A percentile compares a stretch with the other conserved stretches of the same genome.
Conservation (phyloP, 306 rosid species). For the Dalbergia cultrata region DNA sequence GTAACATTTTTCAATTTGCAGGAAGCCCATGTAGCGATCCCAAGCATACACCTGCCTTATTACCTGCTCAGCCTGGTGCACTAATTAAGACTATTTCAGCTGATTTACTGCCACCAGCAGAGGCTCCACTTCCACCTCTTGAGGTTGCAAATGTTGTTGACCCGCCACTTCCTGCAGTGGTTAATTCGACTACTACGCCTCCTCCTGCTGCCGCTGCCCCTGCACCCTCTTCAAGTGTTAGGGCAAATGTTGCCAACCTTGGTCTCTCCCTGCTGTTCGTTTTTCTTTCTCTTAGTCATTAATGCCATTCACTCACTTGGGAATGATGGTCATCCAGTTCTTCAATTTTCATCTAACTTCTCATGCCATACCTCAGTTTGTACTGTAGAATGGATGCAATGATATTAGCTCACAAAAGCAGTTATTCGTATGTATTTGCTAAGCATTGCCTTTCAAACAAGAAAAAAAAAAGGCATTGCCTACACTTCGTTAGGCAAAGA, state of each 20-base stretch:
- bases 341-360: neutral
- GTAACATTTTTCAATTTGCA: conserved; percentile 42
- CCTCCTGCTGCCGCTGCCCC: neutral
- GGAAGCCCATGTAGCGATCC: conserved; percentile 71
- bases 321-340: neutral
- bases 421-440: neutral
- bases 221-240: conserved; percentile 44
- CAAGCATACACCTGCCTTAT: conserved; percentile 31
- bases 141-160: conserved; percentile 53
- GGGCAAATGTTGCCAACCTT: conserved; percentile 44
- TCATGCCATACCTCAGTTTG: neutral
- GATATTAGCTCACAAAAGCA: neutral
- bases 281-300: conserved; percentile 42
- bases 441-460: too few relatives aligned
- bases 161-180: conserved; percentile 87
- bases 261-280: conserved; percentile 46
- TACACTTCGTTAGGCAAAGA: neutral
- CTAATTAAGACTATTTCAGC: conserved; percentile 33
- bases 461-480: neutral
- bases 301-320: conserved; percentile 17
- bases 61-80: conserved; percentile 64
- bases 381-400: conserved; percentile 10
- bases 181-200: neutral
- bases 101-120: conserved; percentile 50
- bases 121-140: conserved; percentile 66